Evolutionary conservation across 257 asterid species (phyloP).

Genomic region (Scutellaria baicalensis): DNA sequence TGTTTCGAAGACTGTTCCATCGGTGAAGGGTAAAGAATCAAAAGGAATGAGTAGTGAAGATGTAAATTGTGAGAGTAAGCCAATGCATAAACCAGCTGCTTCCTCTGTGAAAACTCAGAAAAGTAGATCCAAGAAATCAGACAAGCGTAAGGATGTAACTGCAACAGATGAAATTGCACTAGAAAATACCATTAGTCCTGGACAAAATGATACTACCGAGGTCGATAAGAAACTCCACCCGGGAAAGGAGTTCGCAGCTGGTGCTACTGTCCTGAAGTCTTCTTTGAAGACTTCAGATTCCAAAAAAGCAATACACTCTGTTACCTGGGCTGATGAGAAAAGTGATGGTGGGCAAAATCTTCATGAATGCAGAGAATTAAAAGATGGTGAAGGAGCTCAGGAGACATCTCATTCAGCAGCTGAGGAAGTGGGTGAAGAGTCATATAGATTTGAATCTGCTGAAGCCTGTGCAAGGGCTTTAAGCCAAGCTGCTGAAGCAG

Average conservation of each 20-base stretch:
- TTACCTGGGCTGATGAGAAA: conserved; percentile 86
- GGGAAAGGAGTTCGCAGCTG: conserved; percentile 25
- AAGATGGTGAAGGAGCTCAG: conserved; percentile 21
- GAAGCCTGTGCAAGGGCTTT: conserved; percentile 91
- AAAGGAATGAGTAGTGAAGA: conserved; percentile 21
- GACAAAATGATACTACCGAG: conserved; percentile 13
- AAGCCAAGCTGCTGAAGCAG: conserved; percentile 75
- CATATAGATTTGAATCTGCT: conserved; percentile 60
- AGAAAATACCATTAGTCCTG: conserved; percentile 27
- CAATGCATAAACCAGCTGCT: conserved; percentile 25
- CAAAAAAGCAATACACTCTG: conserved; percentile 42
- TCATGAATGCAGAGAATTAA: conserved; percentile 29
- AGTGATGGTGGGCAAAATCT: conserved; percentile 30
- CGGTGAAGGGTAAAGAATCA: conserved; percentile 22
- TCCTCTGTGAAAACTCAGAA: conserved; percentile 23
- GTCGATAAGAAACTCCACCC: conserved; percentile 11
- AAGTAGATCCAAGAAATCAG: conserved; percentile 1
- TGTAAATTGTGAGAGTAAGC: neutral
- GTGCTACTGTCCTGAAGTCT: conserved; percentile 37
- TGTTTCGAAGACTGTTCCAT: conserved; percentile 34
- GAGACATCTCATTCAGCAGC: conserved; percentile 16
- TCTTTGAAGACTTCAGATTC: conserved; percentile 62
- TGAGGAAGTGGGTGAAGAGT: conserved; percentile 32
- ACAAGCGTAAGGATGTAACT: neutral
- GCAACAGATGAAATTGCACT: conserved; percentile 21